Base-by-base conservation (phyloP, 1,139 yeast genomes). In the Suhomyces bokatorum region DNA sequence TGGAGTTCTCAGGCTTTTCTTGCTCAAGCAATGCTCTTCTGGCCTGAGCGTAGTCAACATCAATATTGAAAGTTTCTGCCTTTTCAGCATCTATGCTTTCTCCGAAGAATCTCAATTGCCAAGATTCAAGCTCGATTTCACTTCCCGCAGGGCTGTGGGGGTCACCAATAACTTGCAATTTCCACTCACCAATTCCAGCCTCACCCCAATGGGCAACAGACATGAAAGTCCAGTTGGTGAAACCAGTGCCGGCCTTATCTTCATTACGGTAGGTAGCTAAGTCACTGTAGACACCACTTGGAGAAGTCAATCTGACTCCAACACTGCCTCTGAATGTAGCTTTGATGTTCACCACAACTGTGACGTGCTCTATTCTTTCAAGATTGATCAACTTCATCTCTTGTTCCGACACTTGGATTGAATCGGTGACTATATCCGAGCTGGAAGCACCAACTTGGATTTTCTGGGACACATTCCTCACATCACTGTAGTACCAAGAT, bases 161-260 rank as follows among this genome's bases (percentile, higher is more conserved):
- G 13, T 53, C 54, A 9, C 58, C 54, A 47, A 69, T 67, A 1
- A 91, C 91, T 53, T 77, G 80, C 22, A 93, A 59, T 30, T 68
- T 80, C 99, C 99, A 95, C 13, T 80, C 81, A 10, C 99, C 99
- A 28, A 66, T 65, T 2, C 95, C 95, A 1, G 64, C 50, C 61
- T 90, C 97, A 30, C 97, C 97, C 98, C 99, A 93, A 63, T 93
- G 98, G 2, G 96, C 98, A 17, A 95, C 98, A n/a, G 95, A 80
- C 90, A 91, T 89, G 59, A 93, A 93, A 1, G 90, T 87, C 99
- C 99, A 95, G 52, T 85, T 75, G 9, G 60, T 58, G 54, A 88
- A 86, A 0, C 97, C 97, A 1, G 62, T 70, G 2, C 57, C 55
- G 5, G 82, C 73, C 4, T 50, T 54, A 63, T 95, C 99, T 16